Evolutionary conservation across 2,329 filamentous ascomycete species (phyloP), one percentile per base, ranked within the genome.

Genomic region (Furcasterigmium furcatum): DNA sequence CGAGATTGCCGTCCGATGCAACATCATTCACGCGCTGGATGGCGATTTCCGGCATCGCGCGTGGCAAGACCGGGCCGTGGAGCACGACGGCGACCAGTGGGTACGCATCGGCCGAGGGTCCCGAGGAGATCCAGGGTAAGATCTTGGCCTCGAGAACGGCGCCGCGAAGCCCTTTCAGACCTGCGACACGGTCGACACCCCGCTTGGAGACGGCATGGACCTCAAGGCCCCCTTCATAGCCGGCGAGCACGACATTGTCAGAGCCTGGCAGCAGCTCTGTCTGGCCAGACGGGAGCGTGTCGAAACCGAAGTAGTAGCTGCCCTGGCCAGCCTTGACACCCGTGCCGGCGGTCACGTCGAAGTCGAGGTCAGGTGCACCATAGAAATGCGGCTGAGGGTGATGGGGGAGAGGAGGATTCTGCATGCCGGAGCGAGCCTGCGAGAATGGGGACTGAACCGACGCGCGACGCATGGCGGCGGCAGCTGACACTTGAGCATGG

Each of bases 81-180:
- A 96, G 61, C 14, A 91, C 81, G 16, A 95, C 76, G 38, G 84
- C 91, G 41, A 96, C 77, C 41, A 96, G 73, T 7, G 91, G 90
- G 48, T 85, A 82, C 16, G 80, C 66, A 13, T 74, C 69, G 9
- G 74, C 68, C 27, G 75, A 70, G 44, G 84, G 79, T 42, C 70
- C 69, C 8, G 70, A 64, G 21, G 76, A 66, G 16, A 74, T 79
- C 78, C 85, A 89, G 1, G 88, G 84, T 41, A 96, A 66, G 20
- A 96, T 82, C 65, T 92, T 95, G 45, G 91, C 91, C 52, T 87
- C 79, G 52, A 90, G 73, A 1, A 96, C 88, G 19, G 84, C 84
- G 34, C 92, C 92, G 55, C 84, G 81, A 22, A 96, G 72, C 5
- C 88, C 89, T 58, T 86, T 85, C 40, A 96, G 68, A 46, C 81